phyloP scores from a whole-genome alignment of 257 asterid genomes.

The Solanum virginianum region DNA sequence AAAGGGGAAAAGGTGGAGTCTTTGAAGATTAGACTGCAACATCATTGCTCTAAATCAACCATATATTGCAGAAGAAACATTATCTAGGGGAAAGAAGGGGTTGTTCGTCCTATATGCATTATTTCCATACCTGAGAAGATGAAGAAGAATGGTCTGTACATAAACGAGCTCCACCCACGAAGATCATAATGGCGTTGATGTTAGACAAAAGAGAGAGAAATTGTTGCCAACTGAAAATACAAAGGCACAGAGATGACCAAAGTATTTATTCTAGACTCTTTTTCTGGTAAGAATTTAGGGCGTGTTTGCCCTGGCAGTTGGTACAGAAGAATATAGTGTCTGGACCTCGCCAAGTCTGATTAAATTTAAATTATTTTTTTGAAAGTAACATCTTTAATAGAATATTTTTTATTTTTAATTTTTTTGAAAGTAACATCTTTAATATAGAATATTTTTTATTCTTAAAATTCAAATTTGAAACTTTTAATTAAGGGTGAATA shows the following conservation, averaged over 20 bases:
- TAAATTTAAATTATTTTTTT: no score
- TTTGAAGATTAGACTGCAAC: neutral
- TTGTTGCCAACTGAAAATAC: no score
- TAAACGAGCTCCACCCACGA: constrained; percentile 47
- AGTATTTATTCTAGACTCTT: neutral
- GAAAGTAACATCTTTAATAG: no score
- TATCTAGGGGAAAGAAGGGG: neutral
- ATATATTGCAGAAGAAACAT: neutral
- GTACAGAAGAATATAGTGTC: neutral
- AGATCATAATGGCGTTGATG: constrained; percentile 36
- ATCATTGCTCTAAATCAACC: neutral
- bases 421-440: no score
- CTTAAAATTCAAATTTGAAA: no score
- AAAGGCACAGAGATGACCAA: no score
- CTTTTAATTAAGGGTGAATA: no score
- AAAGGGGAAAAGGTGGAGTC: neutral
- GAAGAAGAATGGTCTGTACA: constrained; percentile 13
- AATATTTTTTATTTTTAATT: no score
- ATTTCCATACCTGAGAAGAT: constrained; percentile 30
- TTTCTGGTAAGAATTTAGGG: neutral
- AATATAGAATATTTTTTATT: no score
- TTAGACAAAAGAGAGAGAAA: neutral
- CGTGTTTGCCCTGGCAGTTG: neutral
- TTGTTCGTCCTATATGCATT: neutral
- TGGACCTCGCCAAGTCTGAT: no score